These are phyloP conservation scores for Allomyces javanicus DNA, from an alignment of 192 early-diverging fungal genomes.

Conservation along the genomic window DNA sequence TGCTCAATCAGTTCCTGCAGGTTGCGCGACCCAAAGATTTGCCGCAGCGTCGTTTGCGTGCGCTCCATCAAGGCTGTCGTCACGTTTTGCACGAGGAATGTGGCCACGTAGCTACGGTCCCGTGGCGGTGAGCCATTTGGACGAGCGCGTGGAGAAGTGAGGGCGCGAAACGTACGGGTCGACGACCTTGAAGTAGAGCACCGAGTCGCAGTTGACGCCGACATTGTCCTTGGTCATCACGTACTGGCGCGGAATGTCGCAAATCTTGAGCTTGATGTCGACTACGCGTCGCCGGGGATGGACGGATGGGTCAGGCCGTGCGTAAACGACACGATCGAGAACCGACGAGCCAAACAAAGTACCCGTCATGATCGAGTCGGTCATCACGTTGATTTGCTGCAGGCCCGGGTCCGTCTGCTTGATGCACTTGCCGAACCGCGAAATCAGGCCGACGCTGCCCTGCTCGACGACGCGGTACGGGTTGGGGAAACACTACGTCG, in stretches of 20 bases:
- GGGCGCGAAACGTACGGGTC: conserved; percentile 34
- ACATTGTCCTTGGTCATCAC: conserved; percentile 90
- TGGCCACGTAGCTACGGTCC: conserved; percentile 18
- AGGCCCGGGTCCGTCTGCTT: background rate
- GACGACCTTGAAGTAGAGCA: conserved; percentile 69
- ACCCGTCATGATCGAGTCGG: background rate
- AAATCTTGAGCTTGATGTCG: conserved; percentile 45
- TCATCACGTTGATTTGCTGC: background rate
- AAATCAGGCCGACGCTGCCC: background rate
- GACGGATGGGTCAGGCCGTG: no score
- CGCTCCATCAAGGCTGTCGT: conserved; percentile 59
- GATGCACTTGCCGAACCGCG: background rate
- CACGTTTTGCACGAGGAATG: conserved; percentile 60
- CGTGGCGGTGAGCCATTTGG: no score
- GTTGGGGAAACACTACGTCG: background rate
- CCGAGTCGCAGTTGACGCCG: conserved; percentile 59
- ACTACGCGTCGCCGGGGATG: conserved; percentile 3
- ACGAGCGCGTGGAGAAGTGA: no score
- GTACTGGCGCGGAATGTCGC: conserved; percentile 39
- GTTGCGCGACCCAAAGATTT: conserved; percentile 57
- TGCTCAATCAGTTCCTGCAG: conserved; percentile 82
- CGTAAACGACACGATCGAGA: no score
- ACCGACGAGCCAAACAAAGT: no score
- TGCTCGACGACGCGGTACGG: background rate
- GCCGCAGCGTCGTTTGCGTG: conserved; percentile 76